Percentiles rank a stretch among this genome's conserved stretches.
These are phyloP conservation scores for Curvularia verruculosa DNA, from an alignment of 2,329 filamentous ascomycete species.

Conservation along the genomic window DNA sequence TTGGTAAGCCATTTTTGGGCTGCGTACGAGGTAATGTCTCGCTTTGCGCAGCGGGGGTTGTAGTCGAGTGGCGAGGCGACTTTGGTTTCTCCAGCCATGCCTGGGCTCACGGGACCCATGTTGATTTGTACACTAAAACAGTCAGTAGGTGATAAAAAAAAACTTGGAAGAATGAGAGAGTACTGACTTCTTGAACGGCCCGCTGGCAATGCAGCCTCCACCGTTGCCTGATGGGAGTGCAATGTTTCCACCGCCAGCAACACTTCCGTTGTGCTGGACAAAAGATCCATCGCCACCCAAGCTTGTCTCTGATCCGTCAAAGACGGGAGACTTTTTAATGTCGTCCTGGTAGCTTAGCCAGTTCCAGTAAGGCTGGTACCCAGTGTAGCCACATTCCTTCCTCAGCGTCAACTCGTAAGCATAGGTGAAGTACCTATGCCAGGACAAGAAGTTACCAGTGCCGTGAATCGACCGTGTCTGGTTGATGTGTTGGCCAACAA, in stretches of 20 bases:
- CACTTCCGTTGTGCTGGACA: constrained; percentile 18
- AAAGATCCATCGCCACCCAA: constrained; percentile 40
- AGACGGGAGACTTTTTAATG: constrained; percentile 38
- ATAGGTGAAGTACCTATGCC: constrained; percentile 49
- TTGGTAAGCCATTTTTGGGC: constrained; percentile 16
- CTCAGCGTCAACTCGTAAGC: constrained; percentile 47
- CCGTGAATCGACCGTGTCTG: constrained; percentile 25
- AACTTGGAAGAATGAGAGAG: neutral
- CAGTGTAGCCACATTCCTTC: constrained; percentile 49
- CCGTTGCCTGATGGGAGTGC: constrained; percentile 20
- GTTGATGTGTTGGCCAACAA: constrained; percentile 33
- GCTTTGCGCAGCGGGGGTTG: constrained; percentile 43
- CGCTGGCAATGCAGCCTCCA: constrained; percentile 31
- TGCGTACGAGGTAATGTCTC: constrained; percentile 41
- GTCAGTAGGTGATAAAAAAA: neutral
- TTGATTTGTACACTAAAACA: constrained; percentile 22
- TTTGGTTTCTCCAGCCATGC: constrained; percentile 16
- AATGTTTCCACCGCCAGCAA: constrained; percentile 20
- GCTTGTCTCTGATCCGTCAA: constrained; percentile 40
- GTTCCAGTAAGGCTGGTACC: constrained; percentile 56
- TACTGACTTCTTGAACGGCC: constrained; percentile 38
- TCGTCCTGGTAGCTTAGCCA: constrained; percentile 45
- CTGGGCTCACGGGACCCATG: constrained; percentile 27
- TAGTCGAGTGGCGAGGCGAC: constrained; percentile 20
- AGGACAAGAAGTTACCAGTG: constrained; percentile 33